Evolutionary conservation across 1,284 basidiomycete genomes (phyloP).

Genomic region (Apiotrichum brassicae): DNA sequence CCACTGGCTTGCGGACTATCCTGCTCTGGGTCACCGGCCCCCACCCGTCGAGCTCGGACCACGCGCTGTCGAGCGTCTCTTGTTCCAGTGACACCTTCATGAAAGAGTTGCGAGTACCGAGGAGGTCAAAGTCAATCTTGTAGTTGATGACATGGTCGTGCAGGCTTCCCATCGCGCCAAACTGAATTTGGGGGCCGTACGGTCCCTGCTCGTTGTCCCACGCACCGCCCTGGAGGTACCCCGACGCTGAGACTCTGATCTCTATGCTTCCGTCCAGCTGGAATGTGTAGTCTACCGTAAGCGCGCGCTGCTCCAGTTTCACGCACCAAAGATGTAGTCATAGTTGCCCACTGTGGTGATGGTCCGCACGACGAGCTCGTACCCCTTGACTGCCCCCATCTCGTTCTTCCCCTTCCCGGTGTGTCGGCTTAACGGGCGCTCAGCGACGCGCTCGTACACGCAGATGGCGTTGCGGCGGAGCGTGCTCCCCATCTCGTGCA

Average conservation of each 20-base stretch:
- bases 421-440: slow-evolving; percentile 57
- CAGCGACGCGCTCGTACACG: slow-evolving; percentile 59
- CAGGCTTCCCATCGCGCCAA: slow-evolving; percentile 29
- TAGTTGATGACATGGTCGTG: slow-evolving; percentile 65
- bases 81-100: slow-evolving; percentile 44
- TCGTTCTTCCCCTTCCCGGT: slow-evolving; percentile 22
- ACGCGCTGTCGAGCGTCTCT: slow-evolving; percentile 52
- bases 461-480: slow-evolving; percentile 56
- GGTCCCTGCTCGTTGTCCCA: slow-evolving; percentile 52
- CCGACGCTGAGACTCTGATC: slow-evolving; percentile 59
- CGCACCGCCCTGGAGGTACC: slow-evolving; percentile 60
- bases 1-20: no score
- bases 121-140: slow-evolving; percentile 58
- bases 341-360: slow-evolving; percentile 59
- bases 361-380: slow-evolving; percentile 55
- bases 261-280: slow-evolving; percentile 62
- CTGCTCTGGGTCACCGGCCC: slow-evolving; percentile 39
- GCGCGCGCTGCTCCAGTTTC: no score
- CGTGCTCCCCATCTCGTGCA: slow-evolving; percentile 50
- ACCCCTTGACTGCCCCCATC: slow-evolving; percentile 54
- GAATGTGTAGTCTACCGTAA: slow-evolving; percentile 64
- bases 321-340: slow-evolving; percentile 51
- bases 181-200: slow-evolving; percentile 56
- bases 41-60: slow-evolving; percentile 59
- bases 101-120: slow-evolving; percentile 56